Base-by-base conservation (phyloP, 2,329 filamentous ascomycete species). In the Penicillium sp. region DNA sequence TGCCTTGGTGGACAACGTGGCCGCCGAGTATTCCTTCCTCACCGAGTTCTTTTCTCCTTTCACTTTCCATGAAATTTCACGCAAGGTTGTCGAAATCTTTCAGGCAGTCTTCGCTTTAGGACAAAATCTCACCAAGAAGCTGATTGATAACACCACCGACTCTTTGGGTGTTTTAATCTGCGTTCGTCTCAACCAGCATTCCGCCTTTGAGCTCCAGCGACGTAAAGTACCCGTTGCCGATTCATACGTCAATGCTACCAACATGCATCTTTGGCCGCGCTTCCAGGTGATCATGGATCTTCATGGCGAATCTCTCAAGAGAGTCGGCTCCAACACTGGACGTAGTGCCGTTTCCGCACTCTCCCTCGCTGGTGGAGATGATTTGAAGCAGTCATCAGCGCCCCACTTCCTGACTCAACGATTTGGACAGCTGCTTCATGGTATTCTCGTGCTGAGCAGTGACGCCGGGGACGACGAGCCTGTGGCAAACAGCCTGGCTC, bases 401-500 rank as follows among this genome's bases (percentile, higher is more conserved):
- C 95, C 95, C 0, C 95, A 98, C 70, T 88, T 94, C 55, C 84
- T 96, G 19, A 97, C 95, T 0, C 95, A 99, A 76, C 87, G 93
- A n/a, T 98, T 98, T 72, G 95, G 92, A 0, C 94, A 97, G 78
- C 87, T 99, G 53, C 78, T 97, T 52, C 91, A 97, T 65, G 92
- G 92, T 2, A 89, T 98, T 33, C 79, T 98, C 33, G 82, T 87
- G 0, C 83, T 99, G 46, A 96, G 92, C 71, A 87, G 87, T n/a
- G 93, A 97, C 68, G 92, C 92, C 0, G 93, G 93, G 1, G 95
- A 98, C 68, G 93, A 97, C 68, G 95, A 99, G 76, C 95, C 95
- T 0, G 91, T 98, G 2, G 88, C 89, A 0, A 88, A 90, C 52
- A 96, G 92, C 70, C 77, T 99, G 51, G 84, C 84, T 13, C 85